Base-by-base conservation (phyloP, 257 asterid species). In the Nicotiana sylvestris region DNA sequence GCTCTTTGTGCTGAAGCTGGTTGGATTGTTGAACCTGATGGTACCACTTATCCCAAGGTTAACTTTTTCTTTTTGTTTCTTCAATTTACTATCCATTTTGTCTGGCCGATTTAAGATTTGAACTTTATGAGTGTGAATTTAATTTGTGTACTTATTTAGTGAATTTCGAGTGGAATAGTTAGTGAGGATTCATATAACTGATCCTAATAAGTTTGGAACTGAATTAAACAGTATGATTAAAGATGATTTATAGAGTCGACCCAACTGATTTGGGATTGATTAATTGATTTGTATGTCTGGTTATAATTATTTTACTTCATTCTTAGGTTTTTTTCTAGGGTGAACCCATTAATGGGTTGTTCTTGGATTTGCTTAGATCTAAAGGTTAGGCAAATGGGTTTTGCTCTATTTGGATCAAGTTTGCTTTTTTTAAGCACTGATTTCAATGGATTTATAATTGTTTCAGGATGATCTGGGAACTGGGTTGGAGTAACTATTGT, bases 1-100 rank as follows among this genome's bases (percentile, higher is more conserved):
- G 98, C 98, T 81, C 98, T 94, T 51, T 96, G 99, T 82, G 78
- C 88, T 81, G 99, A 96, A 80, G 99, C 98, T 68, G 99, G 99
- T 21, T 96, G 99, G 99, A 74, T 90, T 80, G 99, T 96, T 46
- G 96, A 96, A 76, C 89, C 98, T 21, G 99, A 96, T 79, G 99
- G 99, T 56, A 93, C 98, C 30, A 96, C 99, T 85, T 94, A 94
- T 82, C 91, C 97, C 82, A 96, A 91, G 99, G 99, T 96, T 25
- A 57, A 9, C 13, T 18, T 18, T 35, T 62, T 17, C 11, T 1
- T 32, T 67, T 16, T 21, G 12, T 4, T 9, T 80, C 21, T 60
- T 35, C n/a, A 27, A 43, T 43, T 8, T 43, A 2, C 51, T 8
- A 8, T 43, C 11, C 51, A 43, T 1, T 43, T 43, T 43, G 51